phyloP scores from a whole-genome alignment of 805 yeast species.

The Sugiyamaella marilandica region DNA sequence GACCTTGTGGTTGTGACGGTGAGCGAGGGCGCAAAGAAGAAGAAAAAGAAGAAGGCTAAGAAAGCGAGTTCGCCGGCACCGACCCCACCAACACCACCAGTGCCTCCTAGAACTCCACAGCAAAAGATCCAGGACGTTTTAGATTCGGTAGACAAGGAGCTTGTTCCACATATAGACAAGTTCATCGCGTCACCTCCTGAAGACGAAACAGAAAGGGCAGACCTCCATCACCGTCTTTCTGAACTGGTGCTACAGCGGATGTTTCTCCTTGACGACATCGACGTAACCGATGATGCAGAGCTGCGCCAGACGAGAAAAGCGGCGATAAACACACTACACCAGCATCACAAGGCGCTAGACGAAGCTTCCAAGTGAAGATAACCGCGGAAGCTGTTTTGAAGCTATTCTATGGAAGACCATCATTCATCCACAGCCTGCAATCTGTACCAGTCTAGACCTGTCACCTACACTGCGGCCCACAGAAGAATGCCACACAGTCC shows the following conservation, averaged over 20 bases:
- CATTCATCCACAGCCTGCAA: no score
- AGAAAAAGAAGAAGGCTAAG: slow-evolving; percentile 9
- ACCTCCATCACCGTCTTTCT: slow-evolving; percentile 30
- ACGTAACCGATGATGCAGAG: slow-evolving; percentile 30
- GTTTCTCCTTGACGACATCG: slow-evolving; percentile 33
- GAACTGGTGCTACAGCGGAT: slow-evolving; percentile 34
- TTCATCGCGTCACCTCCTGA: slow-evolving; percentile 19
- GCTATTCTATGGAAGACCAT: no score
- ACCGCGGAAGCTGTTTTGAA: no score
- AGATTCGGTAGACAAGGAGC: slow-evolving; percentile 24
- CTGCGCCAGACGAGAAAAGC: slow-evolving; percentile 29
- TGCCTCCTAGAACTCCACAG: slow-evolving; percentile 19
- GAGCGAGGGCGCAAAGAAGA: slow-evolving; percentile 4
- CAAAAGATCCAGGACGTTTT: slow-evolving; percentile 27
- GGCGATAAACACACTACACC: slow-evolving; percentile 33
- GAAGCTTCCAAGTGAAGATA: slow-evolving; percentile 3
- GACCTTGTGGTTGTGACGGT: slow-evolving; percentile 30
- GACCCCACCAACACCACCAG: slow-evolving; percentile 10
- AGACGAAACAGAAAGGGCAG: slow-evolving; percentile 21
- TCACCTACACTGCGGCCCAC: no score
- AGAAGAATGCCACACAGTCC: no score
- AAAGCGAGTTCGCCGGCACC: not conserved
- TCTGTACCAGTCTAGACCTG: no score
- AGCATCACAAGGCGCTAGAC: slow-evolving; percentile 30
- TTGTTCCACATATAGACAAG: slow-evolving; percentile 24